phyloP scores from a whole-genome alignment of 352 stramenopile genomes.

The Pythium inflatum region DNA sequence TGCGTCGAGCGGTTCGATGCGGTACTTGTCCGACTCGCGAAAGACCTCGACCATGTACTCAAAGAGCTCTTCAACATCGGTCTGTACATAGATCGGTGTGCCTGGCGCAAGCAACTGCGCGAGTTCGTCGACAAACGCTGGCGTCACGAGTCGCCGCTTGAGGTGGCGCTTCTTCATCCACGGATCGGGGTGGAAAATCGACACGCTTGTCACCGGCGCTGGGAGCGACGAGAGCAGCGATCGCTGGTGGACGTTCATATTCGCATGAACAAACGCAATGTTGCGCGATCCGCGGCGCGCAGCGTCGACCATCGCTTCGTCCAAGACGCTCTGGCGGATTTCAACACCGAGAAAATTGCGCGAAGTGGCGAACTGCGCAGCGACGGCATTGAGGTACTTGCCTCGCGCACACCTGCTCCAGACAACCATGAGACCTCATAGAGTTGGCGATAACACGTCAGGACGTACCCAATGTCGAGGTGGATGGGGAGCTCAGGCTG shows the following conservation, averaged over 20 bases:
- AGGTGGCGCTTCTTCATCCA: conserved; percentile 91
- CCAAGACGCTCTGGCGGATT: conserved; percentile 79
- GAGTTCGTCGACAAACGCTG: conserved; percentile 69
- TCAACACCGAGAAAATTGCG: conserved; percentile 85
- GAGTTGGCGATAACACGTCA: no score
- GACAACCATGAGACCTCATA: conserved; percentile 11
- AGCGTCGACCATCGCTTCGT: conserved; percentile 58
- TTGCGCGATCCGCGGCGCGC: conserved; percentile 55
- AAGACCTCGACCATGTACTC: conserved; percentile 87
- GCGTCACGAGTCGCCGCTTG: conserved; percentile 78
- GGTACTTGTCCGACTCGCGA: conserved; percentile 48
- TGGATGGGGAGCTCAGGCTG: conserved; percentile 67
- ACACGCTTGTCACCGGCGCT: conserved; percentile 64
- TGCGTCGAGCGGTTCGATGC: conserved; percentile 40
- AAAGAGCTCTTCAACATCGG: conserved; percentile 81
- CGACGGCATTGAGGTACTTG: conserved; percentile 80
- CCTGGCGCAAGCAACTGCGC: conserved; percentile 49
- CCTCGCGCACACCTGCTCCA: conserved; percentile 48
- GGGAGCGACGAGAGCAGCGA: conserved; percentile 66
- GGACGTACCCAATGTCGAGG: conserved; percentile 78
- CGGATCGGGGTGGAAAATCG: conserved; percentile 88
- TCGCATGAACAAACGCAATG: conserved; percentile 77
- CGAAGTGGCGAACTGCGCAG: conserved; percentile 34
- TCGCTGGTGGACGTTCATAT: conserved; percentile 84
- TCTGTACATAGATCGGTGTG: conserved; percentile 82